These are phyloP conservation scores for Trichosporon sp. DNA, from an alignment of 1,284 basidiomycete species.

Conservation along the genomic window DNA sequence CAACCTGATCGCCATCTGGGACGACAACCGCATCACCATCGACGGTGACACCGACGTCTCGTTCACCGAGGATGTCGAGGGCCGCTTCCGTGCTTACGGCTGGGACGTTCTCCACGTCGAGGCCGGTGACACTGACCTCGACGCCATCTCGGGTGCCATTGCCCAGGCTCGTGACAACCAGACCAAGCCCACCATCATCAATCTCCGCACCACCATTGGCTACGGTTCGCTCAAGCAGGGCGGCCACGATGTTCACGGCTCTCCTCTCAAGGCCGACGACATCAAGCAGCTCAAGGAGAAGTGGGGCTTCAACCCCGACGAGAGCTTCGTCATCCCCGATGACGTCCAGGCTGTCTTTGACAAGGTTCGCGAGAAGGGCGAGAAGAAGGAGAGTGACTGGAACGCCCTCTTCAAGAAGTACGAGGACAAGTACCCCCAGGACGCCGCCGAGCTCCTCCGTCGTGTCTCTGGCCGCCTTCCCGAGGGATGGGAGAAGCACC, in stretches of 20 bases:
- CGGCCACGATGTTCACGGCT: slow-evolving; percentile 88
- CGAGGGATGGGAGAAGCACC: slow-evolving; percentile 78
- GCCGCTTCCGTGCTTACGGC: slow-evolving; percentile 85
- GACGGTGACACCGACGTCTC: slow-evolving; percentile 89
- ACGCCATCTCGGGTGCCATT: slow-evolving; percentile 77
- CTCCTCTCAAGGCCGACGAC: slow-evolving; percentile 91
- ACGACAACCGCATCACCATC: slow-evolving; percentile 93
- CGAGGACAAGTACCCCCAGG: slow-evolving; percentile 74
- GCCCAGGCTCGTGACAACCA: slow-evolving; percentile 73
- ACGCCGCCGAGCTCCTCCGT: slow-evolving; percentile 82
- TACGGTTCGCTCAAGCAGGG: slow-evolving; percentile 91
- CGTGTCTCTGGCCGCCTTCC: slow-evolving; percentile 83
- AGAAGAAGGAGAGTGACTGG: slow-evolving; percentile 75
- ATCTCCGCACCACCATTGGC: slow-evolving; percentile 86
- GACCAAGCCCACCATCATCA: slow-evolving; percentile 83
- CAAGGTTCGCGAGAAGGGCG: slow-evolving; percentile 70
- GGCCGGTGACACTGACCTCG: slow-evolving; percentile 83
- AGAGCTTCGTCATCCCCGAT: slow-evolving; percentile 77
- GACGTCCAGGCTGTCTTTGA: slow-evolving; percentile 73
- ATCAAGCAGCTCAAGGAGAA: slow-evolving; percentile 80
- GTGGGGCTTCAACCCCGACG: slow-evolving; percentile 78
- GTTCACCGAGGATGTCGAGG: slow-evolving; percentile 91
- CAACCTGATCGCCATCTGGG: slow-evolving; percentile 88
- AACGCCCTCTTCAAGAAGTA: slow-evolving; percentile 71
- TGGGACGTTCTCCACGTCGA: slow-evolving; percentile 89